Base-by-base conservation (phyloP, 2,329 filamentous ascomycete species). In the Colletotrichum paranaense region DNA sequence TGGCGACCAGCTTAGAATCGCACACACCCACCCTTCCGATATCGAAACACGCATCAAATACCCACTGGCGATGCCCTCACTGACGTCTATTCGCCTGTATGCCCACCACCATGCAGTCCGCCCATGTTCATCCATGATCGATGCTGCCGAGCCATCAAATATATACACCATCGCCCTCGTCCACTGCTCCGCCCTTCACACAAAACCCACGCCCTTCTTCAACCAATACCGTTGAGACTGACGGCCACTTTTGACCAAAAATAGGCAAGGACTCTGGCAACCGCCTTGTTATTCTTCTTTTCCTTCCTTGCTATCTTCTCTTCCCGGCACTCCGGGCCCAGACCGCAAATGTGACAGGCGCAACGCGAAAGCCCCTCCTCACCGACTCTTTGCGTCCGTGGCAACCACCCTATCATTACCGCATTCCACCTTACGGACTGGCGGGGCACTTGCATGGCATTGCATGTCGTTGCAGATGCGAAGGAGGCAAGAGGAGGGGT, bases 311-410 rank as follows among this genome's bases (percentile, higher is more conserved):
- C 55, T 56, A 8, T 11, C 19, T 53, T 49, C 35, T 66, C 3
- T 49, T 49, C 19, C 71, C 57, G 57, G 58, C 46, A 19, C 26
- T 35, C 42, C 53, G 52, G 68, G 42, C n/a, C 68, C 72, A 72
- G 72, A 72, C 72, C 72, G 71, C 71, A 73, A 57, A 73, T 72
- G 71, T 73, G 67, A 73, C 72, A 64, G 72, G 68, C 62, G 63
- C 68, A 58, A 62, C 52, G 42, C 28, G 26, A 38, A 63, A 19
- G 68, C 57, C 60, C 56, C 56, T 64, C 59, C 68, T 74, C 72
- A 74, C 72, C 72, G 72, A 72, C 72, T 74, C 68, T 74, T 74
- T 62, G 55, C 59, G 46, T 56, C 71, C 71, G 62, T 73, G 49
- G 71, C 71, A 73, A 71, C 71, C 71, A 60, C 71, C 62, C 62